These are phyloP conservation scores for Penicillium ucsense DNA, from an alignment of 495 filamentous ascomycete species.

Conservation along the genomic window DNA sequence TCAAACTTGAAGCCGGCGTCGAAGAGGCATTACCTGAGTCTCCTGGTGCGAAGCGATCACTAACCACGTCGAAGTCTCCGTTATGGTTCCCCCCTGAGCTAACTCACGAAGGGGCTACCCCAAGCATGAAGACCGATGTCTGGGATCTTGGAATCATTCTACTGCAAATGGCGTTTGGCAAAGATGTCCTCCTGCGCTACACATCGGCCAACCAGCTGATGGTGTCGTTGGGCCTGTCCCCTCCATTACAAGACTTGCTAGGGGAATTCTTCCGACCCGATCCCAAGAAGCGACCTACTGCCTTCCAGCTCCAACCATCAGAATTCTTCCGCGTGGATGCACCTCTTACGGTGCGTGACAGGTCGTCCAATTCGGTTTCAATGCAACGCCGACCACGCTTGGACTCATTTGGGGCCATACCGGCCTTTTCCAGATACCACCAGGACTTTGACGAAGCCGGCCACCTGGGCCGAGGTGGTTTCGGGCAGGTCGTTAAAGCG, in stretches of 20 bases:
- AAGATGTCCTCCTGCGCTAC: constrained; percentile 64
- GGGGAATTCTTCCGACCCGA: constrained; percentile 74
- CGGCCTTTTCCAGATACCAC: constrained; percentile 58
- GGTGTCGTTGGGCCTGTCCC: constrained; percentile 54
- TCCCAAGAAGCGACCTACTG: constrained; percentile 72
- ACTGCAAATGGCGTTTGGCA: constrained; percentile 89
- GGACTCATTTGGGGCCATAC: constrained; percentile 34
- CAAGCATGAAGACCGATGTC: constrained; percentile 77
- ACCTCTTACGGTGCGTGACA: constrained; percentile 31
- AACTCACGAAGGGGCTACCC: constrained; percentile 45
- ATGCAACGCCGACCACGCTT: constrained; percentile 32
- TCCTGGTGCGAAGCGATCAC: constrained; percentile 24
- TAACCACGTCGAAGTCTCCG: constrained; percentile 57
- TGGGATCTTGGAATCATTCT: constrained; percentile 90
- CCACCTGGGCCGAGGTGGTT: constrained; percentile 83
- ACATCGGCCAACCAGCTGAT: constrained; percentile 64
- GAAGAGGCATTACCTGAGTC: constrained; percentile 32
- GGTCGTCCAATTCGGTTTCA: constrained; percentile 31
- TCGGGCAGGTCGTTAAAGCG: constrained; percentile 95
- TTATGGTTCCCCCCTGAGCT: constrained; percentile 81
- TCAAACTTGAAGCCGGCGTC: constrained; percentile 36
- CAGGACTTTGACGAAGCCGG: constrained; percentile 88
- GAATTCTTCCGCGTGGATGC: constrained; percentile 67
- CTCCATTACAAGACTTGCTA: constrained; percentile 67
- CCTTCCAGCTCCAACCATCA: constrained; percentile 80